Base-by-base conservation (phyloP, 345 rosid genomes). In the Eucalyptus microcorys region DNA sequence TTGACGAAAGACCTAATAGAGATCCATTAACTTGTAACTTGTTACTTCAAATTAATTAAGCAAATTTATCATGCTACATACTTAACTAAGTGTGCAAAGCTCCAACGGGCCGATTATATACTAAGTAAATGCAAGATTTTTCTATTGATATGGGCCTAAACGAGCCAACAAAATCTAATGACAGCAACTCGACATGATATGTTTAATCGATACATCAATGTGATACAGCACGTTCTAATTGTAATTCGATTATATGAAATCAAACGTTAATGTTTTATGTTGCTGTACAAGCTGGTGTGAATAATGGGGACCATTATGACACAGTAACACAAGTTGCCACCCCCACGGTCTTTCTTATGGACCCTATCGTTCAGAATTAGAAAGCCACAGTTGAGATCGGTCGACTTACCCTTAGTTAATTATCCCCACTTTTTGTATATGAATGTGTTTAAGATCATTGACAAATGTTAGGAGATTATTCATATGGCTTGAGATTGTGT, bases 121-220 rank as follows among this genome's bases (percentile, higher is more conserved):
- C 1, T 61, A 30, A 27, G 32, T 30, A 13, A 61, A 61, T 30
- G 16, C 68, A 61, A 14, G 32, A 61, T 6, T 61, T 59, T 61
- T 61, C 68, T 30, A 61, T 6, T 3, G 6, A 32, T n/a, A 66
- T 32, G 40, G 22, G 22, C 68, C 34, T 61, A 27, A 61, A 27
- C 0, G 1, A 61, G 34, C 66, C 32, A 10, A 59, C 15, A 5
- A 59, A 57, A 26, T 61, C 0, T 14, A 8, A 61, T 2, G 14
- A 3, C 2, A 61, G 1, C n/a, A 30, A 61, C 68, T 27, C 2
- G 0, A 61, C 15, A 61, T 3, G 16, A 30, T 61, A 61, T 0
- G 2, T 7, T 61, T 61, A 61, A 3, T 0, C 17, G 0, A 61
- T 61, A 3, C 15, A 30, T 61, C 8, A 0, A 61, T 0, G 4